Evolutionary conservation across 208 protist genomes (phyloP).

Genomic region (Jaenimonas drosophilae): DNA sequence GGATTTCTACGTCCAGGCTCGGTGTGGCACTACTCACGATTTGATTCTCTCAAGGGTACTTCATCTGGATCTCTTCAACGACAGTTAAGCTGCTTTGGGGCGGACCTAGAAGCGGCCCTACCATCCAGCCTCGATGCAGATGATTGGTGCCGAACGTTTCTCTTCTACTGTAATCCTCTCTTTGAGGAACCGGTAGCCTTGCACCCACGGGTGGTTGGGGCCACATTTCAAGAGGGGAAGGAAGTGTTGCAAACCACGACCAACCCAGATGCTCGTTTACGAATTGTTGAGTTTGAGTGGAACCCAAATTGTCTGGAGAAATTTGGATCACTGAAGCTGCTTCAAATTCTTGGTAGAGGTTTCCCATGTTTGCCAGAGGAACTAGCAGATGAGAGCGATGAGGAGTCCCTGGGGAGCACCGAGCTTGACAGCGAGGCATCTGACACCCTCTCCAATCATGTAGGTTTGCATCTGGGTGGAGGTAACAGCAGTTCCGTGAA

Average conservation of each 20-base stretch:
- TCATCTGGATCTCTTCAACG: background rate
- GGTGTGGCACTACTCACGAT: constrained; percentile 32
- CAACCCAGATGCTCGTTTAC: background rate
- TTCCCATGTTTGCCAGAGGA: too few species aligned
- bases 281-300: constrained; percentile 29
- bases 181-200: constrained; percentile 14
- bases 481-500: too few species aligned
- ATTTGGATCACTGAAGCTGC: constrained; percentile 20
- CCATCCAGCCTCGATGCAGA: background rate
- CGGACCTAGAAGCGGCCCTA: too few species aligned
- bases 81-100: too few species aligned
- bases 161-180: constrained; percentile 30
- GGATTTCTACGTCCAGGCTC: constrained; percentile 24
- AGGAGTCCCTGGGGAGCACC: constrained; percentile 7
- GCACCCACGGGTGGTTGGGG: constrained; percentile 10
- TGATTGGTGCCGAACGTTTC: constrained; percentile 22
- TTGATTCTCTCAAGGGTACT: background rate
- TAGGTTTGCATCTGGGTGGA: too few species aligned
- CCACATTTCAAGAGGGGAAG: constrained; percentile 6
- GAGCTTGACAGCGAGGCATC: too few species aligned
- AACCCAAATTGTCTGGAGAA: constrained; percentile 23
- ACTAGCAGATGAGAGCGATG: constrained; percentile 4
- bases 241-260: constrained; percentile 1
- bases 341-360: too few species aligned
- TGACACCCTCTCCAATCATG: too few species aligned